phyloP scores from a whole-genome alignment of 176 grass and related monocot genomes.

The Saccharum officinarum region DNA sequence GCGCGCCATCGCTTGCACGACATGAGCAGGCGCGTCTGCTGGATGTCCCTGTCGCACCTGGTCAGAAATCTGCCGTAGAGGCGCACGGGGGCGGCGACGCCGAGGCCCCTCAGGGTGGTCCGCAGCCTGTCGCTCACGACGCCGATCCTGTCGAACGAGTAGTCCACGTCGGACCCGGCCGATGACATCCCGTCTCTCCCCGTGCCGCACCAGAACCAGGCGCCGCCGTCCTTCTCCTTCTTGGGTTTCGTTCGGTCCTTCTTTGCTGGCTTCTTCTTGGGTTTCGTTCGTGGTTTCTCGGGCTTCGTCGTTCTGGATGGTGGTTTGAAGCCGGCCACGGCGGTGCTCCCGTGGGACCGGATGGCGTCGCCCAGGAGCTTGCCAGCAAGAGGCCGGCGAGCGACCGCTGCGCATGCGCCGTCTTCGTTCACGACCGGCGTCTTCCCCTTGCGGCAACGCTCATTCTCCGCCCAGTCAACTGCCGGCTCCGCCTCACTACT shows the following conservation, averaged over 20 bases:
- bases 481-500: not conserved
- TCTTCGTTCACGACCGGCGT: not conserved
- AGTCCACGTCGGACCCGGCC: not conserved
- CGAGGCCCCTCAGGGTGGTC: not conserved
- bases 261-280: not conserved
- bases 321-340: not conserved
- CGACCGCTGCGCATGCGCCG: not conserved
- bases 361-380: slow-evolving; percentile 17
- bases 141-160: not conserved
- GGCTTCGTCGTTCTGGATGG: not conserved
- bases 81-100: not conserved
- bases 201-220: not conserved
- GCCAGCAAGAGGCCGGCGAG: not conserved
- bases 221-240: not conserved
- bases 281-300: not conserved
- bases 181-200: not conserved
- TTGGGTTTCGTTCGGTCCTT: not conserved
- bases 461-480: too few relatives aligned
- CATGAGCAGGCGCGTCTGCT: not conserved
- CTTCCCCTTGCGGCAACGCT: slow-evolving; percentile 9
- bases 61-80: not conserved
- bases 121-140: not conserved
- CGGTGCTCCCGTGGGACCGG: not conserved
- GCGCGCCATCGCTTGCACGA: not conserved
- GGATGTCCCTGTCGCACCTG: not conserved